Conservation (phyloP, 1,139 yeast genomes). For the Yamadazyma trypodendri region DNA sequence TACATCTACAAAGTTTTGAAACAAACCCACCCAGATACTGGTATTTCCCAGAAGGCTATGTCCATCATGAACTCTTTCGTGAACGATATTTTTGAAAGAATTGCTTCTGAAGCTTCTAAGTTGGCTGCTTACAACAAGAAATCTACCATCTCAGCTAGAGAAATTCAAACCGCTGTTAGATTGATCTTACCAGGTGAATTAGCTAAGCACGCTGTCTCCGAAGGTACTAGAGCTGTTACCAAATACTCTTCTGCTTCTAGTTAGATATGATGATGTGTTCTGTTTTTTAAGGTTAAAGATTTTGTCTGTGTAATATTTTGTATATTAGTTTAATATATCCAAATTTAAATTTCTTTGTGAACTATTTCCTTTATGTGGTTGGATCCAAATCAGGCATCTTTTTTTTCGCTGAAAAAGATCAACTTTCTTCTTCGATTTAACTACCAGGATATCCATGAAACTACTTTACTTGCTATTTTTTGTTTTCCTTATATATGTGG, state of each 20-base stretch:
- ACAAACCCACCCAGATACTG: slow-evolving; percentile 99
- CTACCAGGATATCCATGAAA: not conserved
- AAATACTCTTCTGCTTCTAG: slow-evolving; percentile 89
- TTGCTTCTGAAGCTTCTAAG: slow-evolving; percentile 97
- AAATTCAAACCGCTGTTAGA: slow-evolving; percentile 99
- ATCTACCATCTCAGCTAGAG: slow-evolving; percentile 98
- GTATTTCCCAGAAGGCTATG: slow-evolving; percentile 99
- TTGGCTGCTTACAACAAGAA: slow-evolving; percentile 99
- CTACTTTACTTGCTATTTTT: slow-evolving; percentile 2
- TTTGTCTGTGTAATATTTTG: slow-evolving; percentile 13
- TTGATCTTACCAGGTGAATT: slow-evolving; percentile 99
- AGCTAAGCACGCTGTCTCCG: slow-evolving; percentile 99
- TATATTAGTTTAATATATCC: slow-evolving; percentile 10
- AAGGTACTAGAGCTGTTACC: slow-evolving; percentile 99
- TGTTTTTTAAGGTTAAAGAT: slow-evolving; percentile 1
- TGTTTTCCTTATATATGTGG: slow-evolving; percentile 1
- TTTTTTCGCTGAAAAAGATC: too few species aligned
- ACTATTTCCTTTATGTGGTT: too few species aligned
- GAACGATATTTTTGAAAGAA: slow-evolving; percentile 93
- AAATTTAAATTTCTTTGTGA: slow-evolving; percentile 1
- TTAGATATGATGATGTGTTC: slow-evolving; percentile 18
- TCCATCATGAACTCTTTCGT: slow-evolving; percentile 98
- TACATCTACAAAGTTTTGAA: slow-evolving; percentile 98
- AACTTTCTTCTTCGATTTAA: not conserved
- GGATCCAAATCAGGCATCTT: too few species aligned